Evolutionary conservation across 176 grass and related monocot species (phyloP), one percentile per base, ranked within the genome.

Genomic region (Eleusine coracana): DNA sequence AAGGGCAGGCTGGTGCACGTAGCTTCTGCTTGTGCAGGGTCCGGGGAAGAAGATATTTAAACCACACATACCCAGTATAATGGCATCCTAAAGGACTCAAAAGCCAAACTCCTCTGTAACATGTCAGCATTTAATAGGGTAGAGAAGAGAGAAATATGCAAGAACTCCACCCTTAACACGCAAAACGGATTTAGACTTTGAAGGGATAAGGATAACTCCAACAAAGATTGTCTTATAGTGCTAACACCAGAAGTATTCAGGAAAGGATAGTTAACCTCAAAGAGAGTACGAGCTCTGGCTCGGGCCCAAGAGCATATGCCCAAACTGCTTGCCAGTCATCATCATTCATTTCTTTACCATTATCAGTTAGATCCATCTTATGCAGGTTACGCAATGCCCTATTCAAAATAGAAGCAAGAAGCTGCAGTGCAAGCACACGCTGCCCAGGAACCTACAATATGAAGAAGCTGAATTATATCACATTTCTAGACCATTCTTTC

Each of bases 311-410:
- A 73, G 87, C 84, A 93, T 91, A 95, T 12, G 96, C 89, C 96
- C 96, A 98, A 78, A 98, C 83, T 83, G 96, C 91, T 98, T 95
- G 93, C 91, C 96, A 98, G 66, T 98, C 93, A 85, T 31, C 46
- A 40, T 55, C 58, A 70, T 75, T 76, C 21, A 17, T 83, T 89
- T 80, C 82, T 86, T 85, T 78, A 45, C 79, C 34, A 69, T 68
- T 79, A 89, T 59, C 65, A 45, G 39, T 54, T 70, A 73, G 73
- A 86, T 92, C 89, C 79, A 58, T 94, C 70, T 87, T 89, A 72
- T 87, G 87, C 65, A 98, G 87, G 13, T 82, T 92, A 70, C 83
- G 84, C 74, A 93, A 87, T 70, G 90, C 88, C 63, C 88, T 93
- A 76, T 78, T 90, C 45, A 98, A 77, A 81, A 95, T 71, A 13